These are phyloP conservation scores for Wallacemonas sp. DNA, from an alignment of 208 protist species.

Conservation along the genomic window DNA sequence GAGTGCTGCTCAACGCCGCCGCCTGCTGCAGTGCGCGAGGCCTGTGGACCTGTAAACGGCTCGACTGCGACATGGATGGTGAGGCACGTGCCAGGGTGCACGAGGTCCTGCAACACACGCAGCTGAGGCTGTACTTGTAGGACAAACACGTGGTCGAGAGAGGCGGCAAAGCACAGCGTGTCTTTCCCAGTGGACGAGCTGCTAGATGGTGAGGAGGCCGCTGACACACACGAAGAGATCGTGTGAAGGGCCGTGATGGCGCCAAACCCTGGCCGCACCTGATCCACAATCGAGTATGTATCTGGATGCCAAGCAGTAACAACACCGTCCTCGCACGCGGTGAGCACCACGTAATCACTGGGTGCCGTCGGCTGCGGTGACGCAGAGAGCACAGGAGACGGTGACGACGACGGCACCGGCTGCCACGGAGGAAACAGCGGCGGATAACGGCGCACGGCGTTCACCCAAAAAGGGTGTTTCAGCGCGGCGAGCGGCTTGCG, in stretches of 20 bases:
- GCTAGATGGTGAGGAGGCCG: background rate
- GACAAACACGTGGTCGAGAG: constrained; percentile 24
- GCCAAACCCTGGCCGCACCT: constrained; percentile 8
- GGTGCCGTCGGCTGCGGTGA: background rate
- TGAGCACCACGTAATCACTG: constrained; percentile 26
- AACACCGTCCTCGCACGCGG: constrained; percentile 42
- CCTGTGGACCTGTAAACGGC: background rate
- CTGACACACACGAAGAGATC: background rate
- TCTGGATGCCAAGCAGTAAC: constrained; percentile 32
- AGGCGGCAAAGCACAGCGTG: constrained; percentile 27
- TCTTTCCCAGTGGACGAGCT: background rate
- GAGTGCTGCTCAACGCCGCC: background rate
- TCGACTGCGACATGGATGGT: constrained; percentile 5
- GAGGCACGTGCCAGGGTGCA: constrained; percentile 7
- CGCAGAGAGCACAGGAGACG: background rate
- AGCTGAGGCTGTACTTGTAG: constrained; percentile 13
- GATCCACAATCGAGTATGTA: constrained; percentile 29
- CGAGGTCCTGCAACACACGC: constrained; percentile 8
- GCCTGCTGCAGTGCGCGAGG: background rate
- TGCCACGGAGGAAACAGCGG: constrained; percentile 1
- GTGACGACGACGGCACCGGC: background rate
- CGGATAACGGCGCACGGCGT: constrained; percentile 47
- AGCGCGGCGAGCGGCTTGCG: constrained; percentile 26
- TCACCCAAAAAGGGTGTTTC: constrained; percentile 33
- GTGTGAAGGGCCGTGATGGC: constrained; percentile 30